Percentiles rank a stretch among this genome's conserved stretches.
These are phyloP conservation scores for Gautieria morchelliformis DNA, from an alignment of 768 basidiomycete species.

Conservation along the genomic window DNA sequence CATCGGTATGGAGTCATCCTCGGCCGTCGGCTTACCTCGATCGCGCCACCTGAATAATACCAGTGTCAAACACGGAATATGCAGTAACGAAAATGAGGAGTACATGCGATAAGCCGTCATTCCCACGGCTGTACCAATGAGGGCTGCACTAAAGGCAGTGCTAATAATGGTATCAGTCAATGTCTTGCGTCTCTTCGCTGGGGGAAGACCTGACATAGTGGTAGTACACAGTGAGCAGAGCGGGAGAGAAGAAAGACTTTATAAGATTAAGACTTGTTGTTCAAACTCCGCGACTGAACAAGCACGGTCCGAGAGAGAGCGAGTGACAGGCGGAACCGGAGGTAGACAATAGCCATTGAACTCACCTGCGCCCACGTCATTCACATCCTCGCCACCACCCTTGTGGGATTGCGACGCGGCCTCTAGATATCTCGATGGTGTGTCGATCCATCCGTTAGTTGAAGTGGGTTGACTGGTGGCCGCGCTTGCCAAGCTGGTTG, in stretches of 20 bases:
- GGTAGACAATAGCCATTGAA: not conserved
- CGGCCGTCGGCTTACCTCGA: conserved; percentile 48
- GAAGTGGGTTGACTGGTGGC: conserved; percentile 43
- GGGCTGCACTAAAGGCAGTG: conserved; percentile 74
- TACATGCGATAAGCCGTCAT: conserved; percentile 81
- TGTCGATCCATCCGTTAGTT: conserved; percentile 58
- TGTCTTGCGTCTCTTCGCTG: conserved; percentile 70
- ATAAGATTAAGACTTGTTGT: conserved; percentile 6
- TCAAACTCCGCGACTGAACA: conserved; percentile 17
- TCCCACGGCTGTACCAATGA: conserved; percentile 81
- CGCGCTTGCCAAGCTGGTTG: conserved; percentile 43
- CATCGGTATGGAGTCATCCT: conserved; percentile 16
- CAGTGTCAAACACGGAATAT: conserved; percentile 62
- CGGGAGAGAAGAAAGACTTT: conserved; percentile 14
- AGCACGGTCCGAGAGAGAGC: not conserved
- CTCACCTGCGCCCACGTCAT: conserved; percentile 30
- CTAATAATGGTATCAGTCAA: conserved; percentile 77
- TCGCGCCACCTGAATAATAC: conserved; percentile 55
- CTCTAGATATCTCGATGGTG: conserved; percentile 51
- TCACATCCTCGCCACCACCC: conserved; percentile 17
- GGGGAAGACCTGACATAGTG: conserved; percentile 50
- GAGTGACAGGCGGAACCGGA: not conserved
- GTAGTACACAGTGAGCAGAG: conserved; percentile 1
- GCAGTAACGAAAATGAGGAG: conserved; percentile 58
- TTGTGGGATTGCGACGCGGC: conserved; percentile 10